Evolutionary conservation across 345 rosid genomes (phyloP).

Genomic region (Fremontodendron californicum): DNA sequence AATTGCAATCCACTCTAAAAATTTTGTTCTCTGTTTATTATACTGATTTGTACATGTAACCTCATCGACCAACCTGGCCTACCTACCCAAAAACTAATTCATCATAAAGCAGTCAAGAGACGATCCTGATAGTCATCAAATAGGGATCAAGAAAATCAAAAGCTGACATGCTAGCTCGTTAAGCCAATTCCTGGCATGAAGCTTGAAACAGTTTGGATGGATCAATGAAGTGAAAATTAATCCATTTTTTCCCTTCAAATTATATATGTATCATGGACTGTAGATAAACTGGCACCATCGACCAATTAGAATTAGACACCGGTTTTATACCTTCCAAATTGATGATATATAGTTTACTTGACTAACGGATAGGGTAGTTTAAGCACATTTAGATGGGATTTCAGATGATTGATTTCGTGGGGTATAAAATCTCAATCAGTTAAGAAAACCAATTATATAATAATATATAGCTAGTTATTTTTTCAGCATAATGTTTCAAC

Average conservation of each 20-base stretch:
- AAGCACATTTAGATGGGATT: conserved; percentile 30
- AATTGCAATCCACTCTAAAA: conserved; percentile 15
- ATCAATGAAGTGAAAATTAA: conserved; percentile 5
- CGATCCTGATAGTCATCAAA: not conserved
- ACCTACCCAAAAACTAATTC: conserved; percentile 14
- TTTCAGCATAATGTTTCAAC: conserved; percentile 23
- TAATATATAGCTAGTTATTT: not conserved
- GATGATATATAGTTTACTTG: conserved; percentile 21
- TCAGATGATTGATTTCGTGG: conserved; percentile 47
- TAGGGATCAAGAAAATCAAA: not conserved
- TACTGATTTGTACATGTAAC: conserved; percentile 12
- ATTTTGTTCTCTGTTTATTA: not conserved
- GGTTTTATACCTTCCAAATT: conserved; percentile 26
- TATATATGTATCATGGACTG: not conserved
- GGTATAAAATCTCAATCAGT: conserved; percentile 52
- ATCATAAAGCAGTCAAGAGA: not conserved
- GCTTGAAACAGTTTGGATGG: conserved; percentile 8
- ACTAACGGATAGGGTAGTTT: conserved; percentile 26
- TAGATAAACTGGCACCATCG: conserved; percentile 16
- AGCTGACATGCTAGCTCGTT: not conserved
- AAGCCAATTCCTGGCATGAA: not conserved
- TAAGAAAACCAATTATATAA: conserved; percentile 21
- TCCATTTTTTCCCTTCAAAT: not conserved
- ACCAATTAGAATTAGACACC: conserved; percentile 21
- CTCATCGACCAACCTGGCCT: conserved; percentile 5